A percentile compares a stretch with the other conserved stretches of the same genome.
Conservation (phyloP, 495 filamentous ascomycete species). For the Aspergillus ostianus region DNA sequence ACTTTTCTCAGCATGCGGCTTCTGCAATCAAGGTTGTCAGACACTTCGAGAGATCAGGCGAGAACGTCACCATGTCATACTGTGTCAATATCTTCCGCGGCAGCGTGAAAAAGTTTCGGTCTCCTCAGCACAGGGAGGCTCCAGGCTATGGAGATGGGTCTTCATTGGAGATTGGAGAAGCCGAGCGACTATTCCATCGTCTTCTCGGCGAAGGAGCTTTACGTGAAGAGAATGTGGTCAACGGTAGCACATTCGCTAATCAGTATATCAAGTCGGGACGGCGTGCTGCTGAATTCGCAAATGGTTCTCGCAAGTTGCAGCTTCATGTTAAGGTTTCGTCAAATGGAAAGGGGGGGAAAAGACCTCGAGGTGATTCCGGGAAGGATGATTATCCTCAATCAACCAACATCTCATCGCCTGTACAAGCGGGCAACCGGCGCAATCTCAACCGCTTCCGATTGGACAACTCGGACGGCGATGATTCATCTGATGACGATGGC, state of each 20-base stretch:
- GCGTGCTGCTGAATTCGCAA: constrained; percentile 51
- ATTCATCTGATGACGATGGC: constrained; percentile 49
- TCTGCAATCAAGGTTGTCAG: constrained; percentile 65
- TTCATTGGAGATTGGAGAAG: constrained; percentile 55
- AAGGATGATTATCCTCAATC: constrained; percentile 56
- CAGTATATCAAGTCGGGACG: constrained; percentile 60
- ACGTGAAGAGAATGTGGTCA: constrained; percentile 56
- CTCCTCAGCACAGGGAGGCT: constrained; percentile 43
- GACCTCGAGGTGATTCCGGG: constrained; percentile 28
- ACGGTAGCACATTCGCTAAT: constrained; percentile 55
- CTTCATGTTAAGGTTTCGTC: constrained; percentile 60
- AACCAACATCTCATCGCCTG: constrained; percentile 83
- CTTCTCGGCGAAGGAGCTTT: constrained; percentile 63
- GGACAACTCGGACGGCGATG: constrained; percentile 33
- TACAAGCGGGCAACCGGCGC: constrained; percentile 55
- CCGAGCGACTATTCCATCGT: constrained; percentile 63
- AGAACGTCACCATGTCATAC: constrained; percentile 52
- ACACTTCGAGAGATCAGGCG: constrained; percentile 43
- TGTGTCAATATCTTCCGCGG: constrained; percentile 63
- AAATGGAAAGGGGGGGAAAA: constrained; percentile 38
- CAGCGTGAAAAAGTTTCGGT: constrained; percentile 48
- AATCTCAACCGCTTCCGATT: constrained; percentile 34
- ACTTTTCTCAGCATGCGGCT: constrained; percentile 73
- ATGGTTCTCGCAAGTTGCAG: constrained; percentile 51
- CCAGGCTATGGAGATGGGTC: constrained; percentile 54